These are phyloP conservation scores for Penium margaritaceum DNA, from an alignment of 139 green algal species.

Conservation along the genomic window DNA sequence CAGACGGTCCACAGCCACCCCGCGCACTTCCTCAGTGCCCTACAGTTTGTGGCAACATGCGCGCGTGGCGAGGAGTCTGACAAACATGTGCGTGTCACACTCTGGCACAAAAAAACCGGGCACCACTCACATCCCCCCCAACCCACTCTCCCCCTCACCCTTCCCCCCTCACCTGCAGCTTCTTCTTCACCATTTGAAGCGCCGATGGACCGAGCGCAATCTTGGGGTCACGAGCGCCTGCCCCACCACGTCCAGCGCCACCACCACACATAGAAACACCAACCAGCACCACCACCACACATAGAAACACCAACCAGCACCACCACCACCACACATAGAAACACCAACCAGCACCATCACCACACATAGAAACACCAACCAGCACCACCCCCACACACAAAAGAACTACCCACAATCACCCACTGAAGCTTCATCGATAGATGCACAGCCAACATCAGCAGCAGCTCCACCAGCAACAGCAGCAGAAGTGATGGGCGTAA, in stretches of 20 bases:
- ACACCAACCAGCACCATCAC: too few relatives aligned
- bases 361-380: too few relatives aligned
- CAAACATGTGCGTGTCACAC: background rate
- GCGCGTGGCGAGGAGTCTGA: background rate
- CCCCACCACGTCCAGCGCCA: background rate
- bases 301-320: background rate
- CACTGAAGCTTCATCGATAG: too few relatives aligned
- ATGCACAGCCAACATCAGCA: too few relatives aligned
- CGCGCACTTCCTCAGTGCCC: too few relatives aligned
- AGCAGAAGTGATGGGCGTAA: too few relatives aligned
- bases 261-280: background rate
- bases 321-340: too few relatives aligned
- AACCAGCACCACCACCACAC: background rate
- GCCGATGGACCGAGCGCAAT: background rate
- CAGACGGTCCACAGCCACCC: too few relatives aligned
- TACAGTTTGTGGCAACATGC: too few relatives aligned
- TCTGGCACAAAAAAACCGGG: background rate
- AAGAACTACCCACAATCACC: too few relatives aligned
- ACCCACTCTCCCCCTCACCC: background rate
- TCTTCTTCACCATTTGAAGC: constrained; percentile 34
- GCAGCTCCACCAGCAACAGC: too few relatives aligned
- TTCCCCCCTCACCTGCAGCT: constrained; percentile 24
- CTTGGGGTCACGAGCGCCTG: background rate
- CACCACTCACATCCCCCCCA: background rate
- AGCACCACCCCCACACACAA: too few relatives aligned